Percentiles rank a stretch among this genome's conserved stretches.
phyloP scores from a whole-genome alignment of 768 basidiomycete species.

The Paxillus ammoniavirescens region DNA sequence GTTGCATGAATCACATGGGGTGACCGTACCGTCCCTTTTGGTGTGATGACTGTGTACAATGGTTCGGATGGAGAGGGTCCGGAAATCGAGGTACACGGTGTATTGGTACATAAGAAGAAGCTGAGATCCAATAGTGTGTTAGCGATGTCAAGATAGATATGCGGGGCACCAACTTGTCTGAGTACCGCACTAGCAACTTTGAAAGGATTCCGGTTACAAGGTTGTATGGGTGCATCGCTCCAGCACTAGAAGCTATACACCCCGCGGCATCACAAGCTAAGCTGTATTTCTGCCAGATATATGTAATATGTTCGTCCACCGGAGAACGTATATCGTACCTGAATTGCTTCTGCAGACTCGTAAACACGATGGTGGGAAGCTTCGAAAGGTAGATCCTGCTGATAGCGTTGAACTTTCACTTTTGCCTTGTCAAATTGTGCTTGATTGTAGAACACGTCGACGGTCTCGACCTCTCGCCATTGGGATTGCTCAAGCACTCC shows the following conservation, averaged over 20 bases:
- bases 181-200: slow-evolving; percentile 47
- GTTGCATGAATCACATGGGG: slow-evolving; percentile 79
- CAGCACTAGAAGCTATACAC: slow-evolving; percentile 52
- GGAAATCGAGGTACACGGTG: slow-evolving; percentile 57
- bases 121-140: slow-evolving; percentile 30
- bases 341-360: slow-evolving; percentile 33
- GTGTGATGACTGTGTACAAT: slow-evolving; percentile 57
- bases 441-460: slow-evolving; percentile 53
- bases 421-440: slow-evolving; percentile 43
- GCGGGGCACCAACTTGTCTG: slow-evolving; percentile 40
- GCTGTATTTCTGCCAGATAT: slow-evolving; percentile 41
- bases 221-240: slow-evolving; percentile 68
- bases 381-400: slow-evolving; percentile 50
- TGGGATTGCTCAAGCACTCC: slow-evolving; percentile 51
- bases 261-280: slow-evolving; percentile 46
- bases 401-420: slow-evolving; percentile 42
- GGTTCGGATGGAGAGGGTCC: slow-evolving; percentile 23
- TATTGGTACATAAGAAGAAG: slow-evolving; percentile 57
- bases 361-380: slow-evolving; percentile 32
- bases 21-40: slow-evolving; percentile 54
- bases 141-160: not conserved
- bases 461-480: slow-evolving; percentile 53
- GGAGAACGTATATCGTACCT: slow-evolving; percentile 17
- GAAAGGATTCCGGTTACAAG: slow-evolving; percentile 62
- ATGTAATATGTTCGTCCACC: not conserved